phyloP scores from a whole-genome alignment of 371 early-diverging fungal species.

The Cokeromyces recurvatus region DNA sequence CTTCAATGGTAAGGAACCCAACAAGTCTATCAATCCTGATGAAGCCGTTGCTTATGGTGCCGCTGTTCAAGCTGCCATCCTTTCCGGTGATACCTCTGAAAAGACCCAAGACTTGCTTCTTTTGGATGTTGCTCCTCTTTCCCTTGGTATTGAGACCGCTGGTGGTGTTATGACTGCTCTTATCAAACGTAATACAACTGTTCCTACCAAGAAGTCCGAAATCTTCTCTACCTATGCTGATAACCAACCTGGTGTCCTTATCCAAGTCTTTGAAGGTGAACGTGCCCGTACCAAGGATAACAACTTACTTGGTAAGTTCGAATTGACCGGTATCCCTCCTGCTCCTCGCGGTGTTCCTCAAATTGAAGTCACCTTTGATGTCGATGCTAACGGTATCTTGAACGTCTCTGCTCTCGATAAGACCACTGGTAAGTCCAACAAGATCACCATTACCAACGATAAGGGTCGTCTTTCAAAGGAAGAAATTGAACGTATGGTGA shows the following conservation, averaged over 20 bases:
- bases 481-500: slow-evolving; percentile 85
- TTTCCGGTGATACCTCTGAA: slow-evolving; percentile 74
- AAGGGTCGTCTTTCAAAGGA: slow-evolving; percentile 85
- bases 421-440: slow-evolving; percentile 75
- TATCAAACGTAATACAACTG: slow-evolving; percentile 86
- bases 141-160: slow-evolving; percentile 78
- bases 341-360: slow-evolving; percentile 88
- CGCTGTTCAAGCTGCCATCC: slow-evolving; percentile 87
- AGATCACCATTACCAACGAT: slow-evolving; percentile 88
- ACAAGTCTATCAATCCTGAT: slow-evolving; percentile 48
- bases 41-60: slow-evolving; percentile 95
- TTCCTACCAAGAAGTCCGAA: slow-evolving; percentile 88
- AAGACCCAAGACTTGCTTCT: slow-evolving; percentile 73
- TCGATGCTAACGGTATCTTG: slow-evolving; percentile 88
- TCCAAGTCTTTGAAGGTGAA: slow-evolving; percentile 90
- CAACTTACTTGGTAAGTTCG: slow-evolving; percentile 83
- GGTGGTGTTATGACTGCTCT: slow-evolving; percentile 90
- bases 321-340: slow-evolving; percentile 79
- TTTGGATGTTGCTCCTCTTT: slow-evolving; percentile 60
- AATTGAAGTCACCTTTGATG: slow-evolving; percentile 89
- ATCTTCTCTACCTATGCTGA: slow-evolving; percentile 90
- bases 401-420: slow-evolving; percentile 85
- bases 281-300: slow-evolving; percentile 83
- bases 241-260: slow-evolving; percentile 90
- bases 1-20: slow-evolving; percentile 89